Evolutionary conservation across 148 eudicot genomes (phyloP), one percentile per base, ranked within the genome.

Genomic region (Nepenthes mirabilis): DNA sequence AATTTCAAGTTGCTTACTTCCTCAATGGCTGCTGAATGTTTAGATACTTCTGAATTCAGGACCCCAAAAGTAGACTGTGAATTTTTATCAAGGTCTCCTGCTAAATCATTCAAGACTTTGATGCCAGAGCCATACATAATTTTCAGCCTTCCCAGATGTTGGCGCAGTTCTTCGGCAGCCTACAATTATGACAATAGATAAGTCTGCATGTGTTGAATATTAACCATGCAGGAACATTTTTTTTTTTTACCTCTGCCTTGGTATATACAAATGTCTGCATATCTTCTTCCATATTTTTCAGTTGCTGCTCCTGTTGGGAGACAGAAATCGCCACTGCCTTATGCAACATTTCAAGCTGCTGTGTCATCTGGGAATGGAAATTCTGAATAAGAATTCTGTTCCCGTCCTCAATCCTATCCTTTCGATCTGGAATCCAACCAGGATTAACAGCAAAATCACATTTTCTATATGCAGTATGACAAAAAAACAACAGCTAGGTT

Each of bases 231-330:
- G 52, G 14, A 2, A 49, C 13, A 40, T 40, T 40, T 4, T 40
- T 40, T 40, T 3, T 40, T 40, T 40, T 52, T 81, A 85, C 99
- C 93, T 86, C 84, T 66, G 86, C 74, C 78, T 94, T 94, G n/a
- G 86, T 89, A 54, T 91, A 84, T 57, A 94, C 91, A 80, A 94
- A 94, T 45, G 88, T 82, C 66, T 94, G 87, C 97, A 94, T 89
- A 66, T 94, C 95, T 68, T 89, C 97, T 82, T 89, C 95, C 91
- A 94, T 89, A 65, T 74, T 83, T 69, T 83, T 86, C 74, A 94
- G 65, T 47, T 85, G 91, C 71, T 76, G 81, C 68, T 94, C 99
- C 84, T 94, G 97, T 64, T 94, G 91, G 14, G 83, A 83, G 36
- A 78, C 88, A 61, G 99, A 89, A 64, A 83, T 71, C 64, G 96